Base-by-base conservation (phyloP, 176 grass and related monocot species). In the Avena insularis region DNA sequence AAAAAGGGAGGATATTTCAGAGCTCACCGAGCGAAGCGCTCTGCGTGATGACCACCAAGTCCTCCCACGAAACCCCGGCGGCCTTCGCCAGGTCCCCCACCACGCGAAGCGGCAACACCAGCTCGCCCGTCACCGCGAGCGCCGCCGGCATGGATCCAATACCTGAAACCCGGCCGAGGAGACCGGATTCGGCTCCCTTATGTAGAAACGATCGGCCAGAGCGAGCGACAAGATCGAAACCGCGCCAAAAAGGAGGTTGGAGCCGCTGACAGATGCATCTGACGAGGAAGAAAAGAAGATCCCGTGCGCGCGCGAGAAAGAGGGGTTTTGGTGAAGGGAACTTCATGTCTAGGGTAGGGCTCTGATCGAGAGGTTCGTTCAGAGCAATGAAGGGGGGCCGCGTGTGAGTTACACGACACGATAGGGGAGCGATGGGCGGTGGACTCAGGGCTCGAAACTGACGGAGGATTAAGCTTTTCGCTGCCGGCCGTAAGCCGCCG, bases 41-140 rank as follows among this genome's bases (percentile, higher is more conserved):
- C 78, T 93, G 94, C 47, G 94, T 95, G 85, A 95, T 90, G 53
- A 95, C 84, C 33, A 85, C 80, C 57, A 87, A 78, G 36, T 93
- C 91, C 38, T 95, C 91, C 74, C 49, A 38, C 17, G 89, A 74
- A 33, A 91, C 84, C 8, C 46, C 75, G 16, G 86, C 94, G 4
- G 88, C 86, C 11, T 31, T 79, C 48, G 64, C 81, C 45, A 95
- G 85, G 83, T 81, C 81, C 33, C 80, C 71, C 48, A 95, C 88
- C 69, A 73, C 84, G 46, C 84, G 82, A 31, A 95, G 81, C 50
- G 91, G 81, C 71, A 93, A 69, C 38, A 59, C 90, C 63, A 95
- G 86, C 33, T 93, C 89, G 66, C 90, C 91, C 80, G 91, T 93
- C 55, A 95, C 71, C 38, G 78, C 81, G 35, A 95, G 89, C 55